Percentiles rank a stretch among this genome's conserved stretches.
These are phyloP conservation scores for Entamoeba dispar DNA, from an alignment of 208 protist species.

Conservation along the genomic window DNA sequence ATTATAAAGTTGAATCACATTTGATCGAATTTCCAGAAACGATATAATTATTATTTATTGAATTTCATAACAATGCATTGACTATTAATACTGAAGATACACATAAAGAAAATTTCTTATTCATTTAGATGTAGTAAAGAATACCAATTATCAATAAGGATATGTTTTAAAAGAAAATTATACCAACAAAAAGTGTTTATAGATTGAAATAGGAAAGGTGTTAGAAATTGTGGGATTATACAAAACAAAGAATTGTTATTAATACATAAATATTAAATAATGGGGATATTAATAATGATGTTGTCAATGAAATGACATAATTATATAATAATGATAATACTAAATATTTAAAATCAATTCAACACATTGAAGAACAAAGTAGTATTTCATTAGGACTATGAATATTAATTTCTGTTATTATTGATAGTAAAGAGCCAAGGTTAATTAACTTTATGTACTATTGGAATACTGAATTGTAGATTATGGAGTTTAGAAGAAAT, in stretches of 20 bases:
- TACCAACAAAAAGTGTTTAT: neutral
- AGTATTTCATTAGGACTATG: neutral
- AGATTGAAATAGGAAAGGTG: neutral
- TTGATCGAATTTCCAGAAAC: neutral
- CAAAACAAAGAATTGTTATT: neutral
- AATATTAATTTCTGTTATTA: neutral
- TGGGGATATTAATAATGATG: neutral
- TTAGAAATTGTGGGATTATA: neutral
- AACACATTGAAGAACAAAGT: neutral
- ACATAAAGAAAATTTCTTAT: neutral
- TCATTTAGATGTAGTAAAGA: neutral
- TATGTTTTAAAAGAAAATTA: neutral
- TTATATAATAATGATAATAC: neutral
- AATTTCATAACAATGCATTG: neutral
- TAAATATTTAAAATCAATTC: neutral
- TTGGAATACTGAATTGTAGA: neutral
- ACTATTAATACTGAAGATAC: neutral
- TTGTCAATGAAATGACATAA: neutral
- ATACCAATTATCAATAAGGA: neutral
- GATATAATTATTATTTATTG: neutral
- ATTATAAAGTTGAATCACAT: neutral
- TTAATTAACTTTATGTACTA: neutral
- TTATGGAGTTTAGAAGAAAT: neutral
- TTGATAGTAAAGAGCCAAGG: neutral
- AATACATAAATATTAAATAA: neutral